Evolutionary conservation across 108 stramenopile species (phyloP).

Genomic region (Cyclotella choctawhatcheeana): DNA sequence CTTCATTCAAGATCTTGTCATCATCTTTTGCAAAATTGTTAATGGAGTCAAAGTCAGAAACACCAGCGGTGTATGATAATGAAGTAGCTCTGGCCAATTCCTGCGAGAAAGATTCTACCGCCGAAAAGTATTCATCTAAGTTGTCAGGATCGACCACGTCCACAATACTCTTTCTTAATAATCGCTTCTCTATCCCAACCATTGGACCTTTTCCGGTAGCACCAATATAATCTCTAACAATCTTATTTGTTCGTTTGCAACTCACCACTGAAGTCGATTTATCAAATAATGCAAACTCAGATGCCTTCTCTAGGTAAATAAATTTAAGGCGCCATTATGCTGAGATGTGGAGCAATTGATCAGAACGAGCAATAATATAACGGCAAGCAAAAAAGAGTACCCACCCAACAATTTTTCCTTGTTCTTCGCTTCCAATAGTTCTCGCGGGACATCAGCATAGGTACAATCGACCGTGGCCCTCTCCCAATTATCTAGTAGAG

Average conservation of each 20-base stretch:
- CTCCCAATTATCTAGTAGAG: slow-evolving; percentile 51
- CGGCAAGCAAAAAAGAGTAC: too few species aligned
- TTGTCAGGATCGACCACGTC: slow-evolving; percentile 59
- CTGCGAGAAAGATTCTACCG: slow-evolving; percentile 66
- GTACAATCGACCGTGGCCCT: slow-evolving; percentile 78
- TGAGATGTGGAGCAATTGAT: too few species aligned
- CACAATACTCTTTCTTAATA: slow-evolving; percentile 55
- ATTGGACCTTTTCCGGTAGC: slow-evolving; percentile 79
- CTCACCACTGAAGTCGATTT: slow-evolving; percentile 68
- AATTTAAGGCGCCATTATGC: too few species aligned
- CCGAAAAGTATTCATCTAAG: slow-evolving; percentile 17
- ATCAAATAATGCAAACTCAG: slow-evolving; percentile 79
- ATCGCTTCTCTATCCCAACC: slow-evolving; percentile 66
- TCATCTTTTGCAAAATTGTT: slow-evolving; percentile 78
- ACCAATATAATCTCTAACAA: slow-evolving; percentile 77
- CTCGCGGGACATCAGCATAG: slow-evolving; percentile 83
- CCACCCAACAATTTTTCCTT: slow-evolving; percentile 75
- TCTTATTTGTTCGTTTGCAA: slow-evolving; percentile 72
- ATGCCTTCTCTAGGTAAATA: slow-evolving; percentile 85
- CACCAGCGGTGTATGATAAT: slow-evolving; percentile 69
- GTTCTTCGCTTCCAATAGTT: slow-evolving; percentile 77
- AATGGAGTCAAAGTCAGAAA: slow-evolving; percentile 73
- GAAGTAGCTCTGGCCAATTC: slow-evolving; percentile 60
- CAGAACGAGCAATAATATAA: too few species aligned
- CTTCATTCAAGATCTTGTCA: slow-evolving; percentile 23